phyloP scores from a whole-genome alignment of 257 asterid genomes.

The Thymus mandschuricus region DNA sequence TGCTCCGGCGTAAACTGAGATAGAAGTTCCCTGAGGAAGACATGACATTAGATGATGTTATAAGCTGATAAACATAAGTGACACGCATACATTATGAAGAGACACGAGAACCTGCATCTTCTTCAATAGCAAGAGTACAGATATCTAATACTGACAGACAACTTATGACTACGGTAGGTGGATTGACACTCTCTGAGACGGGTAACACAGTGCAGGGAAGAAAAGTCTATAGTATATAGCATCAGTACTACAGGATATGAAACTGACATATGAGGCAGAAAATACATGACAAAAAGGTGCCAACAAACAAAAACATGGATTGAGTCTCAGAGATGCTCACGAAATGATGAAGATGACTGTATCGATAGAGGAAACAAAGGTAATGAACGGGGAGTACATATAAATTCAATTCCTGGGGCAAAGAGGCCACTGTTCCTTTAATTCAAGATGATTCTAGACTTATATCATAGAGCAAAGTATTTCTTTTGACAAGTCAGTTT shows the following conservation, averaged over 20 bases:
- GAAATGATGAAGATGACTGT: not conserved
- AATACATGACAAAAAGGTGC: not conserved
- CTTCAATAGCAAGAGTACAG: constrained; percentile 19
- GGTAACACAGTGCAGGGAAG: not conserved
- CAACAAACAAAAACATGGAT: not conserved
- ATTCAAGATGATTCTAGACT: not conserved
- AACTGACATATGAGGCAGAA: not conserved
- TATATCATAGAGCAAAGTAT: not conserved
- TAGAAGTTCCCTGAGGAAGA: constrained; percentile 61
- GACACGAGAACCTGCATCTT: constrained; percentile 14
- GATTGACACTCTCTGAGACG: not conserved
- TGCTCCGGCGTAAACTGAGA: constrained; percentile 83
- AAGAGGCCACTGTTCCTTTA: not conserved
- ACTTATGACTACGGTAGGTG: not conserved
- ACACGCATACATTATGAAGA: not conserved
- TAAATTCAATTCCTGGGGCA: not conserved
- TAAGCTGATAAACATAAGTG: constrained; percentile 10
- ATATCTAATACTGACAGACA: not conserved
- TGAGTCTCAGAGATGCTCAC: not conserved
- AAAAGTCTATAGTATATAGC: not conserved
- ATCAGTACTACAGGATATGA: not conserved
- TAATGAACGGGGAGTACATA: not conserved
- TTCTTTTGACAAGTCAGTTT: not conserved
- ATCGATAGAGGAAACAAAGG: not conserved
- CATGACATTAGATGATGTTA: constrained; percentile 22